Evolutionary conservation across 2,329 filamentous ascomycete species (phyloP).

Genomic region (Aspergillus ibericus): DNA sequence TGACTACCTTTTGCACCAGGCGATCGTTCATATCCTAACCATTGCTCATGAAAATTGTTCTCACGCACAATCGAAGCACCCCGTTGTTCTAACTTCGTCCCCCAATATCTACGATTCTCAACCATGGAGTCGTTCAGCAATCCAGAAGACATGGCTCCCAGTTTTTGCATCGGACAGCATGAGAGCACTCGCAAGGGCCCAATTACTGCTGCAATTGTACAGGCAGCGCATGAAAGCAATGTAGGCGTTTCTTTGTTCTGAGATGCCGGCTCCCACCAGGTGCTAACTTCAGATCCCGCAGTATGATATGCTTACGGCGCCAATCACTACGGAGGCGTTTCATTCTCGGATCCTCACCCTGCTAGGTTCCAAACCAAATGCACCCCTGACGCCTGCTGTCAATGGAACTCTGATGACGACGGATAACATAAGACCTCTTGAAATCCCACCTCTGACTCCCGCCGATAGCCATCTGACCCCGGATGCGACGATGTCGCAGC

Average conservation of each 20-base stretch:
- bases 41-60: neutral
- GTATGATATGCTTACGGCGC: constrained; percentile 66
- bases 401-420: constrained; percentile 42
- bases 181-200: constrained; percentile 54
- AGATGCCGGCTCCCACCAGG: neutral
- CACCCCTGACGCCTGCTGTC: constrained; percentile 31
- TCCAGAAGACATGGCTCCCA: constrained; percentile 41
- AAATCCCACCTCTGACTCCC: constrained; percentile 43
- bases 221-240: constrained; percentile 58
- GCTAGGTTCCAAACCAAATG: constrained; percentile 42
- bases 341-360: constrained; percentile 58
- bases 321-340: constrained; percentile 62
- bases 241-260: constrained; percentile 35
- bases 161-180: constrained; percentile 64
- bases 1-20: neutral
- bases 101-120: constrained; percentile 4
- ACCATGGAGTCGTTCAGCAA: constrained; percentile 35
- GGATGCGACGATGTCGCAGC: constrained; percentile 75
- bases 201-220: constrained; percentile 53
- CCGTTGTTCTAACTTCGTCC: neutral
- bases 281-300: constrained; percentile 27
- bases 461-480: constrained; percentile 67
- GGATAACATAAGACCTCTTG: constrained; percentile 41
- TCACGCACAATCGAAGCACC: neutral
- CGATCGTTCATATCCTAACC: neutral